Evolutionary conservation across 768 basidiomycete species (phyloP), one percentile per base, ranked within the genome.

Genomic region (Cystobasidium ongulense): DNA sequence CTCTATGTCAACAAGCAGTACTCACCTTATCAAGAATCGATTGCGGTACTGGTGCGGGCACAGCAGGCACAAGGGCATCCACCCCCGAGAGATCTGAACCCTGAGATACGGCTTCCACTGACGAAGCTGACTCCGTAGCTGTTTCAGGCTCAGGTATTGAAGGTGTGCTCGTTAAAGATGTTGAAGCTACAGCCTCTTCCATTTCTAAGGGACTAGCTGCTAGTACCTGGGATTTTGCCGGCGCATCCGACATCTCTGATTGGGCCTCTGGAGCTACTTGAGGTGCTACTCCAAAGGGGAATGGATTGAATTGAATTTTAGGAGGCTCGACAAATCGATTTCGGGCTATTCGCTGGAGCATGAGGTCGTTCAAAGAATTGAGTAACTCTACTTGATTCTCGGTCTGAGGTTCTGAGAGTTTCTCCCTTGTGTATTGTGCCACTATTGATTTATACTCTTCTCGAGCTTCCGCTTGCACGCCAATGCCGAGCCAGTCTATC

Each of bases 391-490:
- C 27, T 43, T 79, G 76, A 63, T 80, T 80, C 70, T 76, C 76
- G 15, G 73, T 74, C 61, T 80, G 79, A 13, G 77, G 75, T 13
- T 75, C 76, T 27, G 74, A 70, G 4, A 74, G 54, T 35, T 50
- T 57, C 35, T 70, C 73, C 2, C 36, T 43, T 0, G 73, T 39
- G 74, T 77, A 78, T 61, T 75, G 76, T n/a, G 59, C 52, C n/a
- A 72, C 76, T 38, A 78, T 75, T 21, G 73, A 72, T 63, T 78
- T 79, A 75, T 78, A 79, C 54, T 78, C 77, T 53, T 75, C 78
- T 13, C 79, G 23, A 2, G 78, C 79, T 63, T 79, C 79, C 15
- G 79, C 79, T 23, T 78, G 79, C 2, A 79, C 74, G 18, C 76
- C 76, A 39, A 79, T 75, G 0, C 78, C 78, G 18, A 79, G 68